Percentiles rank a stretch among this genome's conserved stretches.
Evolutionary conservation across 495 filamentous ascomycete species (phyloP).

Genomic region (Hamigera avellanea): DNA sequence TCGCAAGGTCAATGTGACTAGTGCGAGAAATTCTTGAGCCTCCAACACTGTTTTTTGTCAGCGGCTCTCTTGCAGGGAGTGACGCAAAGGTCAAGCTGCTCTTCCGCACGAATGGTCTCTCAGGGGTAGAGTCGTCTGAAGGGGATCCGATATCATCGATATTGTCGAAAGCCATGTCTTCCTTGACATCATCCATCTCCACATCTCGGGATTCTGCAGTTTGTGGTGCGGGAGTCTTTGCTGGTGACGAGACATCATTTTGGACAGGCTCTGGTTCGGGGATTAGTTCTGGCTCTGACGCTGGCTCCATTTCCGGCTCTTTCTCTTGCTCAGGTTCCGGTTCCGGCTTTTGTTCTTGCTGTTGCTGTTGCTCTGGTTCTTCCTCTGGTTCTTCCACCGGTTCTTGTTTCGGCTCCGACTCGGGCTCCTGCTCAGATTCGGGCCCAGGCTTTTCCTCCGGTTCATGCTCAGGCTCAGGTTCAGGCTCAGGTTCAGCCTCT

Average conservation of each 20-base stretch:
- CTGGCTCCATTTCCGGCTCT: slow-evolving; percentile 1
- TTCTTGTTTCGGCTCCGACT: slow-evolving; percentile 11
- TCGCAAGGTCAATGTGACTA: slow-evolving; percentile 65
- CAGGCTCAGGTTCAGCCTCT: slow-evolving; percentile 1
- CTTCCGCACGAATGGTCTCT: slow-evolving; percentile 61
- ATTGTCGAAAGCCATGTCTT: slow-evolving; percentile 37
- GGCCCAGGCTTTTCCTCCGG: too few relatives aligned
- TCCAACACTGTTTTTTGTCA: slow-evolving; percentile 69
- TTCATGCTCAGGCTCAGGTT: slow-evolving; percentile 1
- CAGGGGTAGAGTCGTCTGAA: slow-evolving; percentile 52
- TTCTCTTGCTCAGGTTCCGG: slow-evolving; percentile 7
- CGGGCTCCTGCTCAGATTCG: too few relatives aligned
- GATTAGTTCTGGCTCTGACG: slow-evolving; percentile 4
- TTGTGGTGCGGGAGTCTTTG: slow-evolving; percentile 8
- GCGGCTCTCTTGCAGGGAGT: slow-evolving; percentile 78
- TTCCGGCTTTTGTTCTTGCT: too few relatives aligned
- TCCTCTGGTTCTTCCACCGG: slow-evolving; percentile 5
- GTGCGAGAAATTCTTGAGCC: slow-evolving; percentile 61
- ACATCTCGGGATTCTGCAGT: slow-evolving; percentile 10
- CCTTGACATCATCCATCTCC: slow-evolving; percentile 23
- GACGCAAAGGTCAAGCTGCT: slow-evolving; percentile 91
- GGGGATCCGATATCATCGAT: slow-evolving; percentile 47
- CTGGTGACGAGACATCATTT: slow-evolving; percentile 8
- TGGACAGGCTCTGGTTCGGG: slow-evolving; percentile 1
- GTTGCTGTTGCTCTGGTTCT: slow-evolving; percentile 6